A percentile compares a stretch with the other conserved stretches of the same genome.
phyloP scores from a whole-genome alignment of 1,284 basidiomycete species.

The Rhodofomes roseus region DNA sequence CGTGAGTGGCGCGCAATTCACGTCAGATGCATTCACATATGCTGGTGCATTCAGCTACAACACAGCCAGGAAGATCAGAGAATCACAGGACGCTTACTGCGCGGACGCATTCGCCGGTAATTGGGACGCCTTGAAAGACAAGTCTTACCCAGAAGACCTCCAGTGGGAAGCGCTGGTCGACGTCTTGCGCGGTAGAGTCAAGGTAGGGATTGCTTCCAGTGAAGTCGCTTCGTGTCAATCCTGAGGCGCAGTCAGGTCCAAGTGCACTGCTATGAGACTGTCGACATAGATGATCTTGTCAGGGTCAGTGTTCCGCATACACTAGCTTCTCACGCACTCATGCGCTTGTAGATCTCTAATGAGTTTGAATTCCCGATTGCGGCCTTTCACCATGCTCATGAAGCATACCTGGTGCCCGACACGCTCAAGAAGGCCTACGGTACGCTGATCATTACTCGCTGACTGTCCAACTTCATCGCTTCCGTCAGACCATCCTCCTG shows the following conservation, averaged over 20 bases:
- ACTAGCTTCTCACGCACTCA: neutral
- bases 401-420: conserved; percentile 54
- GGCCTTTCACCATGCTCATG: conserved; percentile 58
- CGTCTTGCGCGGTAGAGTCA: conserved; percentile 71
- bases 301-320: conserved; percentile 37
- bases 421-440: conserved; percentile 58
- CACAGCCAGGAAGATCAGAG: conserved; percentile 65
- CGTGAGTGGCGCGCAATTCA: conserved; percentile 19
- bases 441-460: conserved; percentile 5
- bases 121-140: conserved; percentile 49
- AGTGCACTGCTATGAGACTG: conserved; percentile 76
- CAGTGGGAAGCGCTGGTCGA: conserved; percentile 84
- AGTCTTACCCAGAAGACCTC: conserved; percentile 68
- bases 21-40: neutral
- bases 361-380: conserved; percentile 52
- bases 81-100: conserved; percentile 72
- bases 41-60: conserved; percentile 46
- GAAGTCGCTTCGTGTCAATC: neutral
- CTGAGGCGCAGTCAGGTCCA: conserved; percentile 37
- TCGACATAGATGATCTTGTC: conserved; percentile 72
- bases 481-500: conserved; percentile 37
- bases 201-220: conserved; percentile 37
- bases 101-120: conserved; percentile 45
- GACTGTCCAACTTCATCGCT: neutral
- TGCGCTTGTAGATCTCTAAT: conserved; percentile 25